Evolutionary conservation across 495 filamentous ascomycete species (phyloP).

Genomic region (Jackrogersella multiformis): DNA sequence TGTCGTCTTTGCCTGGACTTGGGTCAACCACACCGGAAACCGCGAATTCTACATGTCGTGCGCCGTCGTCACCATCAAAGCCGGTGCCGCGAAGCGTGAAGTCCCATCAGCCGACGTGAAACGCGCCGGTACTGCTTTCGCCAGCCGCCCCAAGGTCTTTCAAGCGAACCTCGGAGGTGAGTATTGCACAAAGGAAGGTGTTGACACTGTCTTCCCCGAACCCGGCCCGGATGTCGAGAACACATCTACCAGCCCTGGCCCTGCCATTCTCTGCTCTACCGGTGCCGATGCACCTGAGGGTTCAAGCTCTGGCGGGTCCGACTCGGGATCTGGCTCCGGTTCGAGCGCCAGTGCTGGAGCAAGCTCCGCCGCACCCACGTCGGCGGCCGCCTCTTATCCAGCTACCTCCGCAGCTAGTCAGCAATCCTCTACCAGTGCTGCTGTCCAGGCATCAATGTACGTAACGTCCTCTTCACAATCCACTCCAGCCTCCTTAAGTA

Average conservation of each 20-base stretch:
- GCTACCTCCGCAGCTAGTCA: conserved; percentile 21
- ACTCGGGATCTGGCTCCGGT: conserved; percentile 32
- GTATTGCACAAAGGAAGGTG: conserved; percentile 62
- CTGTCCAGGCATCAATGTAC: conserved; percentile 20
- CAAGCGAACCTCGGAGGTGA: conserved; percentile 65
- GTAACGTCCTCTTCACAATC: conserved; percentile 2
- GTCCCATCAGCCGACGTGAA: conserved; percentile 17
- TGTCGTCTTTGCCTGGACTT: conserved; percentile 73
- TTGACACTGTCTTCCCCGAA: conserved; percentile 73
- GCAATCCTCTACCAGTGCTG: neutral
- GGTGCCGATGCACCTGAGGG: conserved; percentile 47
- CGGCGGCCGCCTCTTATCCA: conserved; percentile 1
- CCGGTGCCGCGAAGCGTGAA: conserved; percentile 48
- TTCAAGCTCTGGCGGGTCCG: conserved; percentile 14
- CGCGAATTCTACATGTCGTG: conserved; percentile 77
- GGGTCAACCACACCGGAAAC: conserved; percentile 72
- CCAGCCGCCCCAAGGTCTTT: conserved; percentile 64
- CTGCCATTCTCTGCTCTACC: conserved; percentile 45
- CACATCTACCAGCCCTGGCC: conserved; percentile 42
- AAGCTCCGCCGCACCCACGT: conserved; percentile 17
- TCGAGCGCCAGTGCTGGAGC: conserved; percentile 40
- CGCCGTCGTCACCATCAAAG: conserved; percentile 64
- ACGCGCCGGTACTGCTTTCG: conserved; percentile 54
- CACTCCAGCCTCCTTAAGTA: neutral
- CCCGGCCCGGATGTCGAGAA: conserved; percentile 70